These are phyloP conservation scores for Petrea volubilis DNA, from an alignment of 257 asterid species.

Conservation along the genomic window DNA sequence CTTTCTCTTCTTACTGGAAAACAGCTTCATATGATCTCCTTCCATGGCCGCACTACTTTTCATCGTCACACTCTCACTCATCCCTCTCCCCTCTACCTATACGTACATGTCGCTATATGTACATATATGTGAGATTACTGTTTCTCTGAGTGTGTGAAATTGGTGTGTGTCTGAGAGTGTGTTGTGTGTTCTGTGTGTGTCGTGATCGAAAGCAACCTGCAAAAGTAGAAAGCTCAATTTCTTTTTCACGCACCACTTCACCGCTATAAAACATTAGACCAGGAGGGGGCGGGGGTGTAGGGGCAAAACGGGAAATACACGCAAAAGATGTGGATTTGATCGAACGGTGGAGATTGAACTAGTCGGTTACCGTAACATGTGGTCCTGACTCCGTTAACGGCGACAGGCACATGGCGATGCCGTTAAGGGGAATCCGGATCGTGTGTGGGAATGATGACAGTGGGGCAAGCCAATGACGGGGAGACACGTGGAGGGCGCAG, in stretches of 20 bases:
- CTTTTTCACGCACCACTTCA: conserved; percentile 28
- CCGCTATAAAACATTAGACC: conserved; percentile 29
- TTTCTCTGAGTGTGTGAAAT: background rate
- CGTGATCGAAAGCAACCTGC: conserved; percentile 36
- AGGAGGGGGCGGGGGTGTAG: conserved; percentile 26
- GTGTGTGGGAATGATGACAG: conserved; percentile 46
- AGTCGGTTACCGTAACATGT: conserved; percentile 80
- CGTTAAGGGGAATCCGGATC: conserved; percentile 69
- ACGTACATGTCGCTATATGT: background rate
- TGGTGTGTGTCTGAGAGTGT: background rate
- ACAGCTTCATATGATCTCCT: conserved; percentile 40
- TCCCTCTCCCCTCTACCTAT: conserved; percentile 17
- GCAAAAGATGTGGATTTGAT: conserved; percentile 31
- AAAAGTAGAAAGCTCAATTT: conserved; percentile 39
- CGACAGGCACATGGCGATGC: conserved; percentile 91
- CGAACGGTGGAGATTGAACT: conserved; percentile 66
- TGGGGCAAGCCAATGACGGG: background rate
- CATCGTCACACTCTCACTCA: conserved; percentile 29
- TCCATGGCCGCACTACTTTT: conserved; percentile 34
- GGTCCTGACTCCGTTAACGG: conserved; percentile 97
- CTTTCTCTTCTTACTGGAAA: conserved; percentile 59
- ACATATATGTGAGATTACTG: background rate
- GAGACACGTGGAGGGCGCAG: conserved; percentile 35
- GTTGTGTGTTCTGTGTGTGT: conserved; percentile 1
- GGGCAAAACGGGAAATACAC: conserved; percentile 40